Conservation (phyloP, 495 filamentous ascomycete genomes). For the Parathielavia hyrcaniae region DNA sequence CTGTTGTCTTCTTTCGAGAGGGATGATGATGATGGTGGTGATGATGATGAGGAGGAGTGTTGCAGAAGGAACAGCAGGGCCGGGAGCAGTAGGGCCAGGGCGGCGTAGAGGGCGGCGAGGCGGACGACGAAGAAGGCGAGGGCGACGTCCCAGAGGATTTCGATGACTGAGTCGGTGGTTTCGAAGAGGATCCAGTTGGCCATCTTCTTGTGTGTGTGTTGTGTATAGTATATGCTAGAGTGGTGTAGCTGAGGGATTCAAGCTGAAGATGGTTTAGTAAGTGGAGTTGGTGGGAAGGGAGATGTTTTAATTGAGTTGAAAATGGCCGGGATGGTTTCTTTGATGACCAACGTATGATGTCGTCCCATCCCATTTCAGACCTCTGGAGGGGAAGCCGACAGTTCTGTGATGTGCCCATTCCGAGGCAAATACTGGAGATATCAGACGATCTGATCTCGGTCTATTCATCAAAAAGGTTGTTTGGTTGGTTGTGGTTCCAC, state of each 20-base stretch:
- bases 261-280: too few species aligned
- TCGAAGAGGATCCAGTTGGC: conserved; percentile 22
- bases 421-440: too few species aligned
- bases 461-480: too few species aligned
- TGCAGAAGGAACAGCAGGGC: conserved; percentile 11
- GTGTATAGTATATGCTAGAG: background rate
- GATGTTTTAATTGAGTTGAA: background rate
- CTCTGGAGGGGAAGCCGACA: too few species aligned
- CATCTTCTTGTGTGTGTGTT: conserved; percentile 10
- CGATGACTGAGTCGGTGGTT: conserved; percentile 29
- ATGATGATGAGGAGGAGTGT: background rate
- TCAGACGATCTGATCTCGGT: too few species aligned
- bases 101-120: conserved; percentile 26
- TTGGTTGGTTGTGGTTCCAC: too few species aligned
- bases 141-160: conserved; percentile 35
- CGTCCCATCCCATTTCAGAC: background rate
- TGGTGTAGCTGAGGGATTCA: too few species aligned
- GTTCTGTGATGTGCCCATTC: too few species aligned
- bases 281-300: background rate
- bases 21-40: background rate
- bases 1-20: background rate
- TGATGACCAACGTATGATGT: conserved; percentile 11
- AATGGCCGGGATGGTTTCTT: background rate
- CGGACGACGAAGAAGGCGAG: conserved; percentile 31
- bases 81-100: conserved; percentile 18